Evolutionary conservation across 805 yeast species (phyloP).

Genomic region (Metschnikowia similis): DNA sequence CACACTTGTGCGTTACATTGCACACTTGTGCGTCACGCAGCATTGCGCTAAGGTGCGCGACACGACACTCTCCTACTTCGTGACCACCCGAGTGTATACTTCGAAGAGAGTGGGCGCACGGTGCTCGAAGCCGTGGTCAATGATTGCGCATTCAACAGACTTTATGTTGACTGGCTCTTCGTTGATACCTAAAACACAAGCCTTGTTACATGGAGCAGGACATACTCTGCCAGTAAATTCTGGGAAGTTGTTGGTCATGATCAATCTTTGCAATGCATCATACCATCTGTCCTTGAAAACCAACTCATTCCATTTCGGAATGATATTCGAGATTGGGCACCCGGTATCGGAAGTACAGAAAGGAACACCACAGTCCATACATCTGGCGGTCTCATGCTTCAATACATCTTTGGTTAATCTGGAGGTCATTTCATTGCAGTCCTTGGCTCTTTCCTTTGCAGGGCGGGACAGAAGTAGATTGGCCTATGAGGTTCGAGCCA

Average conservation of each 20-base stretch:
- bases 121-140: conserved; percentile 93
- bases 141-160: conserved; percentile 91
- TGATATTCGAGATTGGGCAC: conserved; percentile 93
- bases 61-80: no score
- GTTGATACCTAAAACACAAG: conserved; percentile 85
- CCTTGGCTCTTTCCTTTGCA: conserved; percentile 69
- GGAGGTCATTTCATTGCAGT: conserved; percentile 87
- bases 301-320: conserved; percentile 97
- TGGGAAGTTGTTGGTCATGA: conserved; percentile 98
- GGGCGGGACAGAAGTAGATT: conserved; percentile 50
- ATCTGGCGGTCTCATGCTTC: conserved; percentile 88
- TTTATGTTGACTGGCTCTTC: conserved; percentile 96
- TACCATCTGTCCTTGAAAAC: conserved; percentile 94
- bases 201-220: conserved; percentile 99
- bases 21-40: no score
- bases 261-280: conserved; percentile 83
- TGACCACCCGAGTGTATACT: no score
- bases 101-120: no score
- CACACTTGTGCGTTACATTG: no score
- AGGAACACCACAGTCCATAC: conserved; percentile 99
- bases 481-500: no score
- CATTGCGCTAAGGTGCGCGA: no score
- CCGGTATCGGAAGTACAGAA: conserved; percentile 98
- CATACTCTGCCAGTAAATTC: conserved; percentile 98
- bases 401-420: conserved; percentile 83